phyloP scores from a whole-genome alignment of 345 rosid genomes.

The Tarenaya hassleriana region DNA sequence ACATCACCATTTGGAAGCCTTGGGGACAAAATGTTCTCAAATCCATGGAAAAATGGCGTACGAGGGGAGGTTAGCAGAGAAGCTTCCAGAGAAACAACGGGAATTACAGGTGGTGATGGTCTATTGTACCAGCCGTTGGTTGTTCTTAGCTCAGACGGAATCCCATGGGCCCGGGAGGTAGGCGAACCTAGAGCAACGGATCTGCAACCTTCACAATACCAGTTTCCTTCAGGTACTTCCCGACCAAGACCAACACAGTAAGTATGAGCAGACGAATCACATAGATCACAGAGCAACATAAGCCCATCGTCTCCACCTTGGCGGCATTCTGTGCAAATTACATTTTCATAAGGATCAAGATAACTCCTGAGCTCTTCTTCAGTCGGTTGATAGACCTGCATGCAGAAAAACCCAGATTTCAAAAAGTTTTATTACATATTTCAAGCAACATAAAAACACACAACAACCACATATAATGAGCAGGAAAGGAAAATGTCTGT shows the following conservation, averaged over 20 bases:
- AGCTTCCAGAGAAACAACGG: slow-evolving; percentile 46
- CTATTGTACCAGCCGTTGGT: slow-evolving; percentile 40
- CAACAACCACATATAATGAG: slow-evolving; percentile 10
- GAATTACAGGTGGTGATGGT: slow-evolving; percentile 38
- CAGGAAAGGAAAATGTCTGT: slow-evolving; percentile 8
- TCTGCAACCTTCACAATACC: slow-evolving; percentile 96
- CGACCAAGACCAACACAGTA: slow-evolving; percentile 92
- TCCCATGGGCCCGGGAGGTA: slow-evolving; percentile 46
- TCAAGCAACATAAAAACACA: slow-evolving; percentile 2
- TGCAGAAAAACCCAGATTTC: slow-evolving; percentile 12
- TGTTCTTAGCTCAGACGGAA: slow-evolving; percentile 46
- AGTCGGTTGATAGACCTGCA: slow-evolving; percentile 90
- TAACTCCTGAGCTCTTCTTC: slow-evolving; percentile 97
- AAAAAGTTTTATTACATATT: slow-evolving; percentile 4
- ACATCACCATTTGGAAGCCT: slow-evolving; percentile 49
- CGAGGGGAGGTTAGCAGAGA: slow-evolving; percentile 48
- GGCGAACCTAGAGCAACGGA: slow-evolving; percentile 74
- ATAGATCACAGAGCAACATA: slow-evolving; percentile 91
- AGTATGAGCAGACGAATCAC: slow-evolving; percentile 99
- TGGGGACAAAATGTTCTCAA: slow-evolving; percentile 56
- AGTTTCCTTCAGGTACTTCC: slow-evolving; percentile 96
- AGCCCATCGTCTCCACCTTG: slow-evolving; percentile 97
- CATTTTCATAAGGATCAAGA: slow-evolving; percentile 91
- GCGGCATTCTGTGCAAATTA: slow-evolving; percentile 85
- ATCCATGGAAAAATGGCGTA: slow-evolving; percentile 35